These are phyloP conservation scores for Arthrobotrys conoides DNA, from an alignment of 2,329 filamentous ascomycete species.

Conservation along the genomic window DNA sequence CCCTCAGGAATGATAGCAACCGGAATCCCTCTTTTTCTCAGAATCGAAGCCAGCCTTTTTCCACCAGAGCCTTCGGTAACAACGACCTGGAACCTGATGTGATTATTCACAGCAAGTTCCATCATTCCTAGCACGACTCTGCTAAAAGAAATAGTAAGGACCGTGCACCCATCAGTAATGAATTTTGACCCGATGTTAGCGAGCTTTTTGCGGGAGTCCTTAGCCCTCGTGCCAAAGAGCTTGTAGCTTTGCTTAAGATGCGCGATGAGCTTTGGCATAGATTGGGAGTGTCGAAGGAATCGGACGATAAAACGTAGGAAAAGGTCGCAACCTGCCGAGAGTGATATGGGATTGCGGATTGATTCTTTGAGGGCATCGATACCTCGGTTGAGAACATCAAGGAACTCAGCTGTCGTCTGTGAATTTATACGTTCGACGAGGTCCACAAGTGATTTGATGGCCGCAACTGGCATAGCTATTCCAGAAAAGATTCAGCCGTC, in stretches of 20 bases:
- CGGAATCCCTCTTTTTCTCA: conserved; percentile 81
- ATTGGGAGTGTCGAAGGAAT: conserved; percentile 48
- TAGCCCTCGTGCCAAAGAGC: conserved; percentile 89
- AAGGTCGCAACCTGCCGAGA: conserved; percentile 93
- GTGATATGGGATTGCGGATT: conserved; percentile 88
- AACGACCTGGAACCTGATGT: conserved; percentile 83
- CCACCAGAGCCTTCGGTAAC: conserved; percentile 73
- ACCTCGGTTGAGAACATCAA: conserved; percentile 84
- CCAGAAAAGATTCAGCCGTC: not conserved
- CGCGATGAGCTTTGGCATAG: conserved; percentile 64
- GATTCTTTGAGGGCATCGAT: conserved; percentile 82
- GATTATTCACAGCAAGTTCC: conserved; percentile 78
- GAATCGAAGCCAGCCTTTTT: conserved; percentile 71
- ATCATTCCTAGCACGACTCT: conserved; percentile 85
- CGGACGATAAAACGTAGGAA: conserved; percentile 93
- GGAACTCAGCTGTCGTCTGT: conserved; percentile 92
- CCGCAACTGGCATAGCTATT: conserved; percentile 94
- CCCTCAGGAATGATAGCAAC: conserved; percentile 85
- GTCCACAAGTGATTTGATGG: conserved; percentile 90
- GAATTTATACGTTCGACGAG: conserved; percentile 84
- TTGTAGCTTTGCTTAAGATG: conserved; percentile 84
- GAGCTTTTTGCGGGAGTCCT: conserved; percentile 86
- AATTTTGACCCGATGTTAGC: conserved; percentile 83
- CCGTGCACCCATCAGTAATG: conserved; percentile 81
- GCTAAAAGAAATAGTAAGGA: conserved; percentile 92